Evolutionary conservation across 1,284 basidiomycete genomes (phyloP).

Genomic region (Cystobasidium sp.): DNA sequence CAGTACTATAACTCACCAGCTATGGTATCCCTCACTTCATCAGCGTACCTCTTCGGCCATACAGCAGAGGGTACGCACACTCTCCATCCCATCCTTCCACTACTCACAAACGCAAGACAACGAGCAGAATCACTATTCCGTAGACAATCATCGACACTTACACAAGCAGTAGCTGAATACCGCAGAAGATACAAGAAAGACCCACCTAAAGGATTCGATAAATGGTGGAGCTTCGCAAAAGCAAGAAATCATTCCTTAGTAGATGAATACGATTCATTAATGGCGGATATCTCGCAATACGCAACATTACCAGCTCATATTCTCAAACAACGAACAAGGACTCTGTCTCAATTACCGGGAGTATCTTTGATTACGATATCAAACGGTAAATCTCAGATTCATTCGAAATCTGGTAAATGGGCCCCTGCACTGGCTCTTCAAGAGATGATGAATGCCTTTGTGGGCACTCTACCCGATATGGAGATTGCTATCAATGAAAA

Average conservation of each 20-base stretch:
- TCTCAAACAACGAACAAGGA: conserved; percentile 69
- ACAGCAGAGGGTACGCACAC: conserved; percentile 40
- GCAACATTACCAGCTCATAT: conserved; percentile 74
- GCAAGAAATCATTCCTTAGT: conserved; percentile 75
- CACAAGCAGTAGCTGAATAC: conserved; percentile 76
- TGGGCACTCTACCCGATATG: conserved; percentile 77
- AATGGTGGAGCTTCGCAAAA: conserved; percentile 83
- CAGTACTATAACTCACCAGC: conserved; percentile 25
- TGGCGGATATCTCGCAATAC: conserved; percentile 78
- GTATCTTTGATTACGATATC: conserved; percentile 51
- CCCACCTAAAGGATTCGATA: conserved; percentile 86
- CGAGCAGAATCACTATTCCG: conserved; percentile 44
- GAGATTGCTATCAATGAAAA: conserved; percentile 88
- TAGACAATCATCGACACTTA: conserved; percentile 50
- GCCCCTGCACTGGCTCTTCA: conserved; percentile 74
- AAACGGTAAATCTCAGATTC: conserved; percentile 62
- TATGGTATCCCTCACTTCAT: conserved; percentile 19
- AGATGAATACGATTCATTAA: conserved; percentile 88
- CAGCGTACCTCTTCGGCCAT: conserved; percentile 44
- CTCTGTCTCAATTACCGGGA: conserved; percentile 58
- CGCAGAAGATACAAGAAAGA: conserved; percentile 70
- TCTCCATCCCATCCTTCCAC: conserved; percentile 53
- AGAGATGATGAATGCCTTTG: conserved; percentile 62
- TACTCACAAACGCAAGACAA: conserved; percentile 45
- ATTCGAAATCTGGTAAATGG: conserved; percentile 59